Conservation (phyloP, 768 basidiomycete species). For the Boletus subcaerulescens region DNA sequence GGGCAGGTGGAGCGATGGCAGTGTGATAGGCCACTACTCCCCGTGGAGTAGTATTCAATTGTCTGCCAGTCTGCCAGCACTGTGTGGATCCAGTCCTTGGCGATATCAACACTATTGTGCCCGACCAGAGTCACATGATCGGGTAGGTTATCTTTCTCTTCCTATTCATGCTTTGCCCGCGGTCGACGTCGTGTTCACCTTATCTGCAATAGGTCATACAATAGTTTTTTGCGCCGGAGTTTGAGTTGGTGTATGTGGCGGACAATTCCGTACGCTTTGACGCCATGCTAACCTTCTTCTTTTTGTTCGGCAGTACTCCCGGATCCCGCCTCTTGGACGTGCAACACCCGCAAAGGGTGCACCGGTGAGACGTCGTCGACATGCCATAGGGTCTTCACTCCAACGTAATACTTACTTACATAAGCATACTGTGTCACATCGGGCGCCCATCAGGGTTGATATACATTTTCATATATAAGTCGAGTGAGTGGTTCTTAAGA, state of each 20-base stretch:
- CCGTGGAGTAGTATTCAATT: neutral
- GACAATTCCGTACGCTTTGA: neutral
- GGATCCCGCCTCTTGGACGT: neutral
- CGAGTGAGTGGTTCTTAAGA: neutral
- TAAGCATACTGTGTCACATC: no score
- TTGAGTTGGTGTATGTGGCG: no score
- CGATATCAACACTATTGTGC: neutral
- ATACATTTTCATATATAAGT: neutral
- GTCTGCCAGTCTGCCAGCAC: neutral
- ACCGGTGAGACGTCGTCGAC: no score
- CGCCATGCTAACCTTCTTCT: neutral
- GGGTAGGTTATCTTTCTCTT: neutral
- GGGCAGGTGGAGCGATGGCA: neutral
- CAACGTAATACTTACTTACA: no score
- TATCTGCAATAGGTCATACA: neutral
- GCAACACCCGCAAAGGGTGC: no score
- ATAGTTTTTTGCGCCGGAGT: neutral
- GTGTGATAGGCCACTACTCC: neutral
- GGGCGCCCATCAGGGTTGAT: no score
- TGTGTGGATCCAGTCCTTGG: neutral
- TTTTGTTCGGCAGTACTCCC: neutral
- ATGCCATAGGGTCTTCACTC: neutral
- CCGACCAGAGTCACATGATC: neutral
- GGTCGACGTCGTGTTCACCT: neutral
- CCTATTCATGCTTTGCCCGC: neutral